Percentiles rank a stretch among this genome's conserved stretches.
phyloP scores from a whole-genome alignment of 2,329 filamentous ascomycete species.

The Coleophoma crateriformis region DNA sequence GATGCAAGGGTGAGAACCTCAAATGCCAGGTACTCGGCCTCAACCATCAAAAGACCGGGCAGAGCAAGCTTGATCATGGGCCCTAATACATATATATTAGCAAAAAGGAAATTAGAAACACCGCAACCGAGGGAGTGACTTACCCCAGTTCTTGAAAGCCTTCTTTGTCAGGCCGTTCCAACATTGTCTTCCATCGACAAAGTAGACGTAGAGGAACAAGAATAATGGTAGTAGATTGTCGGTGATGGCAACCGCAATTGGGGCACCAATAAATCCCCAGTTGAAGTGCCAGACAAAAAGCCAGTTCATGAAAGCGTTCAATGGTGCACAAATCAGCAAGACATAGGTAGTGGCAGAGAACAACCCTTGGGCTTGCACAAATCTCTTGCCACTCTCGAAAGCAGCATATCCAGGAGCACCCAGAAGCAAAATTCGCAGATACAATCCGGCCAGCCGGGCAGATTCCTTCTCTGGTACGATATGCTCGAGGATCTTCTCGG shows the following conservation, averaged over 20 bases:
- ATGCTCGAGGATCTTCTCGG: constrained; percentile 55
- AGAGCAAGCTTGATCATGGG: constrained; percentile 84
- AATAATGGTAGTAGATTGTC: constrained; percentile 69
- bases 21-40: constrained; percentile 90
- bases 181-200: constrained; percentile 67
- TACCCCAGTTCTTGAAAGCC: constrained; percentile 66
- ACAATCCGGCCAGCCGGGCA: constrained; percentile 65
- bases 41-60: constrained; percentile 88
- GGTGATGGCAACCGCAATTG: constrained; percentile 69
- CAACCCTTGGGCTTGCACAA: constrained; percentile 75
- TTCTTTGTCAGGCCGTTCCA: constrained; percentile 74
- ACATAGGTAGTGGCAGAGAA: constrained; percentile 79
- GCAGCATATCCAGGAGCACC: constrained; percentile 71
- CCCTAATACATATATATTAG: constrained; percentile 24
- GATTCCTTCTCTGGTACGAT: constrained; percentile 70
- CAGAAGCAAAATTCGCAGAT: constrained; percentile 63
- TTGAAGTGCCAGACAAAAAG: constrained; percentile 67
- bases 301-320: constrained; percentile 76
- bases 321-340: constrained; percentile 66
- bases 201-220: constrained; percentile 70
- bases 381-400: constrained; percentile 75
- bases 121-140: constrained; percentile 2
- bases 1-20: constrained; percentile 83
- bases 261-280: constrained; percentile 73
- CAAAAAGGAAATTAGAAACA: not conserved